Conservation (phyloP, 768 basidiomycete species). For the Lentinula aciculospora region DNA sequence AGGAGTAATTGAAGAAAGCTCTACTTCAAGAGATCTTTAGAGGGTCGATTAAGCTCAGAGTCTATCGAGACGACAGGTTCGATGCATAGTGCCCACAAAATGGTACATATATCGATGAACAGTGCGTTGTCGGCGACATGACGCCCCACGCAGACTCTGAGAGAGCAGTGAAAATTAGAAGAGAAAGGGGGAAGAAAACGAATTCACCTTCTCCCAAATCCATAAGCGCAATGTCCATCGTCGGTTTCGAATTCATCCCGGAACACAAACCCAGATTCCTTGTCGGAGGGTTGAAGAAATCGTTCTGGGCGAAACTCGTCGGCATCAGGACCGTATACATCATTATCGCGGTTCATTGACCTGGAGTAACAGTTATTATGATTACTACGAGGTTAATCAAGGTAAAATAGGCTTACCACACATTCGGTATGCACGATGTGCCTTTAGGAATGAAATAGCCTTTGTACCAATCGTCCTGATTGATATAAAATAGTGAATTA, state of each 20-base stretch:
- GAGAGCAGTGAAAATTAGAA: not conserved
- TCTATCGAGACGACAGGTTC: not conserved
- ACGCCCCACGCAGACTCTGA: constrained; percentile 2
- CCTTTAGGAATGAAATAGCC: constrained; percentile 3
- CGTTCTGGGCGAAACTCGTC: not conserved
- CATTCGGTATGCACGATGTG: not conserved
- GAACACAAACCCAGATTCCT: not conserved
- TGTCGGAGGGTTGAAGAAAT: not conserved
- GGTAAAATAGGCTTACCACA: not conserved
- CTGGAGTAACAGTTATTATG: not conserved
- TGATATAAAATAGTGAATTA: not conserved
- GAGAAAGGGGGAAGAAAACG: not conserved
- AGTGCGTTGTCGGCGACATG: constrained; percentile 4
- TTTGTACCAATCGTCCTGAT: constrained; percentile 3
- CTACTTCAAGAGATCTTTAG: not conserved
- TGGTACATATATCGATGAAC: constrained; percentile 3
- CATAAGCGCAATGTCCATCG: constrained; percentile 1
- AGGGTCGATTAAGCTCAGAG: not conserved
- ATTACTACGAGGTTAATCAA: not conserved
- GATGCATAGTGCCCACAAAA: not conserved
- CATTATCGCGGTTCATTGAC: not conserved
- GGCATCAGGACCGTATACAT: constrained; percentile 1
- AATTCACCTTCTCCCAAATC: not conserved
- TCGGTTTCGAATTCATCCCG: not conserved
- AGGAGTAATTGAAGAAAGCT: not conserved